These are phyloP conservation scores for Paecilomyces niveus DNA, from an alignment of 2,329 filamentous ascomycete genomes.

Conservation along the genomic window DNA sequence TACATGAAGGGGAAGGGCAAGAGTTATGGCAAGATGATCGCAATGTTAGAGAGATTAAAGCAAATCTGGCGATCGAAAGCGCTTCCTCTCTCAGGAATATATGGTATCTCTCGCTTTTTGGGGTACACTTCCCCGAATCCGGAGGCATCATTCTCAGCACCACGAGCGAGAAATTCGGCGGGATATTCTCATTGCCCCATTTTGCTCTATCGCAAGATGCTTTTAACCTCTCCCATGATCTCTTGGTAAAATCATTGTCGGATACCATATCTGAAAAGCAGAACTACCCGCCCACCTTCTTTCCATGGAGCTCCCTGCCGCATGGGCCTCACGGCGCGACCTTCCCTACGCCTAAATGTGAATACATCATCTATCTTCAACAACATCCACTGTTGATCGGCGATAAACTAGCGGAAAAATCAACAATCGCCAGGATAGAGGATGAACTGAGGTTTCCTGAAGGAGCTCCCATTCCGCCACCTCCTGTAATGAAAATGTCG, in stretches of 20 bases:
- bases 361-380: slow-evolving; percentile 82
- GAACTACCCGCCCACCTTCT: slow-evolving; percentile 50
- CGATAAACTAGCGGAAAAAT: slow-evolving; percentile 20
- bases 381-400: slow-evolving; percentile 35
- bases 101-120: slow-evolving; percentile 74
- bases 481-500: slow-evolving; percentile 51
- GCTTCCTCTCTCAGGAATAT: slow-evolving; percentile 61
- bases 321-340: slow-evolving; percentile 45
- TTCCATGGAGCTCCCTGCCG: slow-evolving; percentile 68
- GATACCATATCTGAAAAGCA: slow-evolving; percentile 58
- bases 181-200: slow-evolving; percentile 83
- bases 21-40: slow-evolving; percentile 35
- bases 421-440: slow-evolving; percentile 47
- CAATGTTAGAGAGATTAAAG: slow-evolving; percentile 62
- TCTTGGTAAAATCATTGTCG: slow-evolving; percentile 68
- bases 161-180: slow-evolving; percentile 89
- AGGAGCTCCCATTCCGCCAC: slow-evolving; percentile 46
- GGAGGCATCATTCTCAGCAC: slow-evolving; percentile 78
- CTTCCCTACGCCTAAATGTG: slow-evolving; percentile 66
- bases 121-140: slow-evolving; percentile 76
- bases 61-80: slow-evolving; percentile 66
- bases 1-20: slow-evolving; percentile 50
- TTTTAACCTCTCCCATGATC: slow-evolving; percentile 51
- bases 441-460: slow-evolving; percentile 53
- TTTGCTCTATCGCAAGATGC: slow-evolving; percentile 56